These are phyloP conservation scores for Quercus engelmannii DNA, from an alignment of 306 rosid genomes.

Conservation along the genomic window DNA sequence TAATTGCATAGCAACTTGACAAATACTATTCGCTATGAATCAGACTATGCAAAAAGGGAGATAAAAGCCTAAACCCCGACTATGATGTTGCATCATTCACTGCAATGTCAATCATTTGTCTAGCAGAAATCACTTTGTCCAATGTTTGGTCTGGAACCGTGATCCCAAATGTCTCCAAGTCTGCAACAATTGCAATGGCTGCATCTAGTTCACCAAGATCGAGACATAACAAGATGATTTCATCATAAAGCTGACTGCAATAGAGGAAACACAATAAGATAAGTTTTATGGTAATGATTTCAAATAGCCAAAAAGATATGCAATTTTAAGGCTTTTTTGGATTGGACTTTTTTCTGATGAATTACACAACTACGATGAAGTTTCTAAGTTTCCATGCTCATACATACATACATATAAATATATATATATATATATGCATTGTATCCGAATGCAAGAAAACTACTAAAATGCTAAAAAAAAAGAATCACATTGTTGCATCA, in stretches of 20 bases:
- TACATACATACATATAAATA: neutral
- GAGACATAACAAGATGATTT: conserved; percentile 67
- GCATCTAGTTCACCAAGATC: conserved; percentile 94
- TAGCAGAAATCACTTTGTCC: conserved; percentile 77
- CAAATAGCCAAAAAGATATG: neutral
- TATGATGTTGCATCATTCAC: conserved; percentile 7
- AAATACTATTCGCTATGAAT: neutral
- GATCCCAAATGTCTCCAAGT: conserved; percentile 80
- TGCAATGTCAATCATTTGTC: conserved; percentile 31
- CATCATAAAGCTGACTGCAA: conserved; percentile 81
- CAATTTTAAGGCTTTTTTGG: neutral
- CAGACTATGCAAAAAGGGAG: neutral
- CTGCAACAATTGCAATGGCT: conserved; percentile 92
- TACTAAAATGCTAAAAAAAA: neutral
- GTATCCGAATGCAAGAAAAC: neutral
- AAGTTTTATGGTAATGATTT: neutral
- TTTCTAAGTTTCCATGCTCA: no score
- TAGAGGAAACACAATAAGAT: conserved; percentile 6
- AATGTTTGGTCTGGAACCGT: conserved; percentile 72
- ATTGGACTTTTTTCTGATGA: neutral
- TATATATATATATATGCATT: no score
- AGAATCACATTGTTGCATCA: neutral
- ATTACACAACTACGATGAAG: neutral
- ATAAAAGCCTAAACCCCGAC: neutral
- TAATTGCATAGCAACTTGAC: neutral